Conservation (phyloP, 768 basidiomycete species). For the Auriscalpium orientale region DNA sequence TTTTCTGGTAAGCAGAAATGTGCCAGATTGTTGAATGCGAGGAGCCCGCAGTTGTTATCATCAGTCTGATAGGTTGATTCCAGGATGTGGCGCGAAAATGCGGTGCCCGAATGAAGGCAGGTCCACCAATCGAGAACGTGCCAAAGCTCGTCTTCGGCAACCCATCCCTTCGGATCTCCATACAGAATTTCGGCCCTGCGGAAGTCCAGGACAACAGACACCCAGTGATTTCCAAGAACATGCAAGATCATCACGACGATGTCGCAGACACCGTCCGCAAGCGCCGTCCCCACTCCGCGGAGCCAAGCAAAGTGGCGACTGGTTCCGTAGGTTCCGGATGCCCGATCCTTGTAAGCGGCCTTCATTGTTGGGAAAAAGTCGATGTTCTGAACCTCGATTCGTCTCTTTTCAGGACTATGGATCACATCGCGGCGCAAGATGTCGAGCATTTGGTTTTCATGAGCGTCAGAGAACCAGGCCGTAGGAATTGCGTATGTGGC, state of each 20-base stretch:
- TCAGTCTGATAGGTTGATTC: background rate
- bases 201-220: background rate
- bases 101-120: background rate
- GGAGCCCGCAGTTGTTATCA: background rate
- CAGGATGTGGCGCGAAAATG: background rate
- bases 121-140: background rate
- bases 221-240: background rate
- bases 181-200: background rate
- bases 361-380: background rate
- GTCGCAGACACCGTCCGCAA: background rate
- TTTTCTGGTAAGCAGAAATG: background rate
- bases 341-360: background rate
- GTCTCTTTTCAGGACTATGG: background rate
- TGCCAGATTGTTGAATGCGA: background rate
- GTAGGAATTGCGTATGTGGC: background rate
- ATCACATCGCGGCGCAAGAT: background rate
- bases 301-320: background rate
- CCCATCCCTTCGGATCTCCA: background rate
- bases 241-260: background rate
- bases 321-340: background rate
- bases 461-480: background rate
- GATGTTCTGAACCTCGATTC: background rate
- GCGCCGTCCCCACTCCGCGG: background rate
- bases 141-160: background rate
- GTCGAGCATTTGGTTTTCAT: background rate